Evolutionary conservation across 2,329 filamentous ascomycete species (phyloP), one percentile per base, ranked within the genome.

Genomic region (Emericellopsis atlantica): DNA sequence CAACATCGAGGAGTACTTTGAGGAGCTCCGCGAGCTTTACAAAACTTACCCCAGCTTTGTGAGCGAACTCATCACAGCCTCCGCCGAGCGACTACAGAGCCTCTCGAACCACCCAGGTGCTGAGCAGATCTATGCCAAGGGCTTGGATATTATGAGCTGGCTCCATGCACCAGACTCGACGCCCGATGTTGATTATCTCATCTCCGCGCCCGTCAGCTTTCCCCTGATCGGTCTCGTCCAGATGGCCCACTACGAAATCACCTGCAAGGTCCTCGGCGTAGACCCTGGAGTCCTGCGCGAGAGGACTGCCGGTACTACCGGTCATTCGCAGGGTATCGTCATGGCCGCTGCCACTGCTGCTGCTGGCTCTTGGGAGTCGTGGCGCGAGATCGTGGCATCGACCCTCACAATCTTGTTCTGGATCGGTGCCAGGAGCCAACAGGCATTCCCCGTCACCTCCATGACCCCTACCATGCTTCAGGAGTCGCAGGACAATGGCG

Each of bases 1-100:
- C 52, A 98, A 98, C 63, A 96, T 98, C 48, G 90, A 98, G 64
- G 93, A 98, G 66, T 98, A 98, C 66, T 98, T 98, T 55, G 90
- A 98, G 51, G 92, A 98, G 68, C 76, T 98, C 46, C 81, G 92
- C 43, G 84, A 94, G 60, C 76, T 96, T 44, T 90, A 90, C 68
- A 79, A 72, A 53, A 95, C 89, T 44, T 98, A 98, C 65, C 82
- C 85, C 11, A 84, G 84, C 23, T 93, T 98, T 50, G 79, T 95
- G 5, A 83, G 86, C 50, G 87, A 93, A 49, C 79, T 96, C 48
- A 75, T 98, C 54, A 73, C 74, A 23, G 75, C 79, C 21, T 81
- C 88, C 7, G 89, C 92, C 12, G 83, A 93, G 55, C 79, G 94
- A 41, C 75, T 98, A n/a, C 87, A 90, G 58, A 80, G 70, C 22